Percentiles rank a stretch among this genome's conserved stretches.
Conservation (phyloP, 208 protist genomes). For the Acanthamoeba triangularis region DNA sequence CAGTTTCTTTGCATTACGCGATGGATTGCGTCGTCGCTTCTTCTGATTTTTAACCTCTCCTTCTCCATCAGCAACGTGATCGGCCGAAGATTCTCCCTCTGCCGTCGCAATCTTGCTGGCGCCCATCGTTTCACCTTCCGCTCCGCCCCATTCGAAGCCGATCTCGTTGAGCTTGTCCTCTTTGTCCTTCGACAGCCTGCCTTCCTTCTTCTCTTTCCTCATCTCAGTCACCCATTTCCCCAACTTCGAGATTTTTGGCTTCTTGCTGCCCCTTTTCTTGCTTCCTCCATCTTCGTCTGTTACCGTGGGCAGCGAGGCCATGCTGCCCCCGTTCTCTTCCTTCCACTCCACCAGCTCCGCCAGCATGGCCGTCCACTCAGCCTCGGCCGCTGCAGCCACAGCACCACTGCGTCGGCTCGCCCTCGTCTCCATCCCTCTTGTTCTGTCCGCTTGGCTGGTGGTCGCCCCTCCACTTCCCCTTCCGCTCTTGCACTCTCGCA, state of each 20-base stretch:
- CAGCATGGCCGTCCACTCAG: slow-evolving; percentile 54
- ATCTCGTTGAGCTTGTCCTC: background rate
- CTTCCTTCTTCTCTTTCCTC: slow-evolving; percentile 1
- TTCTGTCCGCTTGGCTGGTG: too few relatives aligned
- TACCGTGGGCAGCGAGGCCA: too few relatives aligned
- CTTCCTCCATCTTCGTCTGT: background rate
- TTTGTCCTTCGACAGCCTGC: slow-evolving; percentile 8
- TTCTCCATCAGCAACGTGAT: background rate
- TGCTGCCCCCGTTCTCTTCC: slow-evolving; percentile 17
- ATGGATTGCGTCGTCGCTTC: background rate
- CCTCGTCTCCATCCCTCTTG: slow-evolving; percentile 1
- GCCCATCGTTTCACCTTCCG: background rate
- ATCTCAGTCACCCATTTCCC: background rate
- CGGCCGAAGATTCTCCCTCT: background rate
- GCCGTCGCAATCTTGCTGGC: too few relatives aligned
- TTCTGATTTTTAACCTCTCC: background rate
- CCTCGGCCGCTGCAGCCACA: background rate
- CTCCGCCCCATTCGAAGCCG: background rate
- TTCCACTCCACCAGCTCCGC: slow-evolving; percentile 20
- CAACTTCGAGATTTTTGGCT: background rate
- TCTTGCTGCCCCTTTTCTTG: slow-evolving; percentile 26
- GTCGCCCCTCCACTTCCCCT: too few relatives aligned
- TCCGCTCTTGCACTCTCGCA: too few relatives aligned
- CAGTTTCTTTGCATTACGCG: background rate
- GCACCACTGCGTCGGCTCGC: background rate